Evolutionary conservation across 306 rosid genomes (phyloP), one percentile per base, ranked within the genome.

Genomic region (Rubus parviflorus): DNA sequence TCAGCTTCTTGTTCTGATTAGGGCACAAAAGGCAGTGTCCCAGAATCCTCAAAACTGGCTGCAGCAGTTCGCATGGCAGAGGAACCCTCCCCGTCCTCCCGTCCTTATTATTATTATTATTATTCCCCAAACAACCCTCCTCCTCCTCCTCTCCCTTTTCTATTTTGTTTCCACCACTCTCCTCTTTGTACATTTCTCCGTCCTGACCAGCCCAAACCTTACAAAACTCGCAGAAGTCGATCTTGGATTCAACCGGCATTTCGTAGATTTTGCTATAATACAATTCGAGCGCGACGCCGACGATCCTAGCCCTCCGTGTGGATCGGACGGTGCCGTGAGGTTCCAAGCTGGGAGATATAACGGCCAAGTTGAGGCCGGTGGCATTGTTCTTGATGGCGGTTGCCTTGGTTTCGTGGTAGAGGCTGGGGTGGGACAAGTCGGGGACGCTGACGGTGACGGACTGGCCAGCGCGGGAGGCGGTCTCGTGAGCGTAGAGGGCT

Each of bases 311-410:
- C 17, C 95, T 72, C 8, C 91, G 84, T 0, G 98, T 89, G 7
- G 98, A 90, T 4, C 95, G 17, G 0, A 94, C 82, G 2, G 91
- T 83, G 8, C 92, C 95, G 63, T 88, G 87, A 3, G 98, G 97
- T 12, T 94, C 98, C 7, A 92, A 74, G 5, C 69, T 57, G 0
- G 89, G 86, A 0, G 97, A 92, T 0, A 87, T 65, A 0, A 92
- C 79, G 30, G 79, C 82, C 3, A 88, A 19, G 69, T 88, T 74
- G 12, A 75, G 83, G 0, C 81, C 81, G 0, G 88, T 80, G 64
- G 93, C 73, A 68, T 61, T 75, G 84, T 79, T 86, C 17, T 85
- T 86, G 0, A 54, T 1, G 0, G 19, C 9, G 76, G 56, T 7
- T 2, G 72, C 6, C 11, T 76, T 83, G 0, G 92, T 52, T 64